Percentiles rank a stretch among this genome's conserved stretches.
Evolutionary conservation across 2,329 filamentous ascomycete genomes (phyloP).

Genomic region (Talaromyces marneffei): DNA sequence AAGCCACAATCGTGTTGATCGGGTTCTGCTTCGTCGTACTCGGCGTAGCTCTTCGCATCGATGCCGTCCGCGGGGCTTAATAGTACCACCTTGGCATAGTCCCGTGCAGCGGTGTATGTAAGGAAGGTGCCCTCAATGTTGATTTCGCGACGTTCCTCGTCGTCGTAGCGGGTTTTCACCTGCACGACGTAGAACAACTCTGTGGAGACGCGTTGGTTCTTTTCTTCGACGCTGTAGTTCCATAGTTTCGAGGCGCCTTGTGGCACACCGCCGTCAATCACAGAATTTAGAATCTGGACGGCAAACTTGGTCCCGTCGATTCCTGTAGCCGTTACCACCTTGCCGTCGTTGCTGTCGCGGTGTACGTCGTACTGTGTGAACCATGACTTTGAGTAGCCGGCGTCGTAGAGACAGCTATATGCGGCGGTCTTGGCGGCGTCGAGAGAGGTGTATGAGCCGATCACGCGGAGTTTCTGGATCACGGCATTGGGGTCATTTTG

Average conservation of each 20-base stretch:
- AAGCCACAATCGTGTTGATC: constrained; percentile 25
- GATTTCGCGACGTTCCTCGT: constrained; percentile 18
- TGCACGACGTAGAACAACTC: constrained; percentile 26
- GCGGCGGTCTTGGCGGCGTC: constrained; percentile 7
- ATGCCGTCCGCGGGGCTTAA: constrained; percentile 18
- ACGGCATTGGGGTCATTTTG: constrained; percentile 5
- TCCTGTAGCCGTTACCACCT: constrained; percentile 21
- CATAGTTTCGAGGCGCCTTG: neutral
- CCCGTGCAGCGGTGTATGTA: constrained; percentile 22
- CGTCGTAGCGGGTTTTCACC: constrained; percentile 22
- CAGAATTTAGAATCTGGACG: constrained; percentile 20
- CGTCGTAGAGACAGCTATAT: constrained; percentile 10
- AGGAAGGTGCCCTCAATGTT: constrained; percentile 22
- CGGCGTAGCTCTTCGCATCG: constrained; percentile 22
- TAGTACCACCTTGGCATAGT: constrained; percentile 20
- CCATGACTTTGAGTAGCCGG: constrained; percentile 25
- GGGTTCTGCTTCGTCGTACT: constrained; percentile 23
- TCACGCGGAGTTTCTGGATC: constrained; percentile 9
- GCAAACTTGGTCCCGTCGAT: constrained; percentile 24
- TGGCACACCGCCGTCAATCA: neutral
- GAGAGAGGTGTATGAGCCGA: constrained; percentile 7
- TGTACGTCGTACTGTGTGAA: constrained; percentile 22
- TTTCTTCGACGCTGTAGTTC: constrained; percentile 11
- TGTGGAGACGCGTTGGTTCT: constrained; percentile 21
- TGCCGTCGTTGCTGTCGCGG: constrained; percentile 17